Conservation (phyloP, 768 basidiomycete species). For the Rhodotorula diobovata region DNA sequence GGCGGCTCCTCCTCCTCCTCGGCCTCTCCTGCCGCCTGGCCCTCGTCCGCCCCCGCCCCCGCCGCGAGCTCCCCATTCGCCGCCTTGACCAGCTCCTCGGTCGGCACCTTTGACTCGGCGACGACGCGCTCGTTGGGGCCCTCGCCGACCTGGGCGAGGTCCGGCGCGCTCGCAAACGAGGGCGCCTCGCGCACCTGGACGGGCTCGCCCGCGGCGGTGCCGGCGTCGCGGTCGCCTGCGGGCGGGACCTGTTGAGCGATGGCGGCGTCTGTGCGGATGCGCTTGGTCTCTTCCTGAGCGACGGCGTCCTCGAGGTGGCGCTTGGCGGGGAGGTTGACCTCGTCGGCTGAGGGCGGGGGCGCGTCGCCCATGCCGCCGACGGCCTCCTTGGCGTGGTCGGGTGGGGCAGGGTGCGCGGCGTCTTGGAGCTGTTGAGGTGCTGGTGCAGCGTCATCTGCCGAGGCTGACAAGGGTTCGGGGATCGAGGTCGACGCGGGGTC, state of each 20-base stretch:
- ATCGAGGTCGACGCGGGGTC: too few relatives aligned
- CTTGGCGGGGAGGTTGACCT: not conserved
- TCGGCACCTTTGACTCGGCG: not conserved
- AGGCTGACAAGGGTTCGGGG: not conserved
- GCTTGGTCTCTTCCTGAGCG: not conserved
- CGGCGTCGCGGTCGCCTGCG: not conserved
- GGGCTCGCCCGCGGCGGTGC: not conserved
- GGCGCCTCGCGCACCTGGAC: not conserved
- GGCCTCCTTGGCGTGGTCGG: not conserved
- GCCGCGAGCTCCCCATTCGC: not conserved
- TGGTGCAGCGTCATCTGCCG: not conserved
- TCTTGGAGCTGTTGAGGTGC: not conserved
- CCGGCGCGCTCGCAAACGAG: not conserved
- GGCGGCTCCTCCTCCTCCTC: slow-evolving; percentile 20
- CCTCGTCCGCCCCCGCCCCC: not conserved
- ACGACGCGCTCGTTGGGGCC: not conserved
- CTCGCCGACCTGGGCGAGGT: not conserved
- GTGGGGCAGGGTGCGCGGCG: not conserved
- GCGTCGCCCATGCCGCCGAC: not conserved
- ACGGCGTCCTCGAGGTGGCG: not conserved
- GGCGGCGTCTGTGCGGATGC: not conserved
- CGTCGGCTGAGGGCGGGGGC: not conserved
- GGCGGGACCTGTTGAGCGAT: not conserved
- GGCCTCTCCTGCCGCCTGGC: not conserved
- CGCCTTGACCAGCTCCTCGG: not conserved